Percentiles rank a stretch among this genome's conserved stretches.
phyloP scores from a whole-genome alignment of 768 basidiomycete species.

The Suillus spraguei region DNA sequence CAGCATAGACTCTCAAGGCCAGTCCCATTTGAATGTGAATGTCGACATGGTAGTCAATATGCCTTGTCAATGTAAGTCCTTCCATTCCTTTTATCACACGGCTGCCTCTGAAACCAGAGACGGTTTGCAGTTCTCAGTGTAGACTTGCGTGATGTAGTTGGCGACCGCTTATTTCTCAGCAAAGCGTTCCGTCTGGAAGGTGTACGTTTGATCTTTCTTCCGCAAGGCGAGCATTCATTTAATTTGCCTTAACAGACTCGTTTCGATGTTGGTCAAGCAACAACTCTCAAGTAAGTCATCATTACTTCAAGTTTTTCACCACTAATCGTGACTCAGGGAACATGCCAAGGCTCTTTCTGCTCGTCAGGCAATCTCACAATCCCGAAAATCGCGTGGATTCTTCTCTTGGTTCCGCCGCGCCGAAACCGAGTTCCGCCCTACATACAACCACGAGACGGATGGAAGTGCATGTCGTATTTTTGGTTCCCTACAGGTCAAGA shows the following conservation, averaged over 20 bases:
- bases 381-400: slow-evolving; percentile 73
- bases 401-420: slow-evolving; percentile 57
- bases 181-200: slow-evolving; percentile 83
- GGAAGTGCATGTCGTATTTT: slow-evolving; percentile 85
- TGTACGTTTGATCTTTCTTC: slow-evolving; percentile 42
- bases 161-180: slow-evolving; percentile 86
- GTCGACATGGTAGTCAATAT: slow-evolving; percentile 92
- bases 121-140: slow-evolving; percentile 71
- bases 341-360: slow-evolving; percentile 71
- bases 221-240: not conserved
- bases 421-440: slow-evolving; percentile 60
- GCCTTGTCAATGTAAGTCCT: slow-evolving; percentile 86
- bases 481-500: slow-evolving; percentile 82
- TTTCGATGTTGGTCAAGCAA: slow-evolving; percentile 85
- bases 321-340: slow-evolving; percentile 40
- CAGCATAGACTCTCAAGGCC: slow-evolving; percentile 70
- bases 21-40: slow-evolving; percentile 78
- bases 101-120: not conserved
- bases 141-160: slow-evolving; percentile 91
- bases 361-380: slow-evolving; percentile 69
- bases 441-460: slow-evolving; percentile 67
- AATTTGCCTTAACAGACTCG: slow-evolving; percentile 48
- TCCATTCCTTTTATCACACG: not conserved
- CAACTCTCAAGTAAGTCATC: slow-evolving; percentile 55
- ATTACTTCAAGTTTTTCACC: too few species aligned